These are phyloP conservation scores for Pholiota adiposa DNA, from an alignment of 1,284 basidiomycete species.

Conservation along the genomic window DNA sequence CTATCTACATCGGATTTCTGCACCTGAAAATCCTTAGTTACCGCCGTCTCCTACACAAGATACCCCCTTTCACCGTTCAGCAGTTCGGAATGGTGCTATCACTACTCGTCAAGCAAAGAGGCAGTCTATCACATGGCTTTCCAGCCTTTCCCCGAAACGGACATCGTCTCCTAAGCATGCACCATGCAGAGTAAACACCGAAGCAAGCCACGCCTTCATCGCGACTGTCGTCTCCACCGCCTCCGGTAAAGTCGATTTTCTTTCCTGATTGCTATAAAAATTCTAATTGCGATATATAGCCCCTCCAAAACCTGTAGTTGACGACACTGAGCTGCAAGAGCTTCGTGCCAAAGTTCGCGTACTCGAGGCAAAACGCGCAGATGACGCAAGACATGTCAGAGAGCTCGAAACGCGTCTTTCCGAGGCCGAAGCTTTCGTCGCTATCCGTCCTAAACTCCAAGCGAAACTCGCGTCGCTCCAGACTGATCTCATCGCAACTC, in stretches of 20 bases:
- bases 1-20: slow-evolving; percentile 32
- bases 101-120: slow-evolving; percentile 24
- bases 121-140: slow-evolving; percentile 1
- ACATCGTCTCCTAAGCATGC: slow-evolving; percentile 42
- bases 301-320: slow-evolving; percentile 27
- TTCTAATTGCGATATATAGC: slow-evolving; percentile 16
- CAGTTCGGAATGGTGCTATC: slow-evolving; percentile 19
- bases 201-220: slow-evolving; percentile 45
- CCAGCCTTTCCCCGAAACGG: slow-evolving; percentile 26
- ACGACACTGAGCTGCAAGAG: slow-evolving; percentile 77
- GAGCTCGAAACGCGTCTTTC: slow-evolving; percentile 84
- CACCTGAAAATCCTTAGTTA: slow-evolving; percentile 41
- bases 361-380: slow-evolving; percentile 84
- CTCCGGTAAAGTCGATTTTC: neutral
- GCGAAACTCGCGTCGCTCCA: slow-evolving; percentile 84
- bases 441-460: slow-evolving; percentile 86
- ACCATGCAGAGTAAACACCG: slow-evolving; percentile 26
- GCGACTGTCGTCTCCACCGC: slow-evolving; percentile 29
- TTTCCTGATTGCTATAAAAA: neutral
- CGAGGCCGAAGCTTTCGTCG: slow-evolving; percentile 86
- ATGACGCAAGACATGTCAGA: slow-evolving; percentile 84
- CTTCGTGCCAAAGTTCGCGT: slow-evolving; percentile 84
- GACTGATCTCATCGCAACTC: slow-evolving; percentile 72
- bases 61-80: slow-evolving; percentile 22
- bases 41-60: slow-evolving; percentile 37